phyloP scores from a whole-genome alignment of 768 basidiomycete genomes.

The Mycena indigotica region DNA sequence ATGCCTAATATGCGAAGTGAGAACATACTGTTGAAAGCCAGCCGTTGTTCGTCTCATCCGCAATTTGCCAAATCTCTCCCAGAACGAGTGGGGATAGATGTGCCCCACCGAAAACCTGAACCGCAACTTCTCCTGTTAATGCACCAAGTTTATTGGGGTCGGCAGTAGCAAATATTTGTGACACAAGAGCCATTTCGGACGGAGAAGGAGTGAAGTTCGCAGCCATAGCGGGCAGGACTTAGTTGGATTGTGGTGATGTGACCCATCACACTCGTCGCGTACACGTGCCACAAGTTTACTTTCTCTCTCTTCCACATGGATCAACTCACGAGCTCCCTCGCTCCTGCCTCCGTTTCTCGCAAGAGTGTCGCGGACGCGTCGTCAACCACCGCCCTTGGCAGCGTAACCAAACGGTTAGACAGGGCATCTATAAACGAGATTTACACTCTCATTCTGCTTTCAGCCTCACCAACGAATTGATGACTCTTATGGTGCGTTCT shows the following conservation, averaged over 20 bases:
- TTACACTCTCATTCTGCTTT: slow-evolving; percentile 8
- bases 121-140: slow-evolving; percentile 88
- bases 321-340: slow-evolving; percentile 67
- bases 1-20: neutral
- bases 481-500: slow-evolving; percentile 79
- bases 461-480: slow-evolving; percentile 81
- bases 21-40: slow-evolving; percentile 58
- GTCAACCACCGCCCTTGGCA: slow-evolving; percentile 65
- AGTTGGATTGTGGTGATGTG: too few relatives aligned
- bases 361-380: slow-evolving; percentile 59
- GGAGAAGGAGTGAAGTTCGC: slow-evolving; percentile 44
- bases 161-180: slow-evolving; percentile 69
- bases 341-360: slow-evolving; percentile 54
- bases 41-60: slow-evolving; percentile 93
- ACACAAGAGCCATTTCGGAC: slow-evolving; percentile 61
- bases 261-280: too few relatives aligned
- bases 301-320: too few relatives aligned
- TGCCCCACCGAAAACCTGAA: slow-evolving; percentile 82
- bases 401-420: slow-evolving; percentile 79
- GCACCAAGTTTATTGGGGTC: slow-evolving; percentile 83
- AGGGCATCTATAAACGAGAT: too few relatives aligned
- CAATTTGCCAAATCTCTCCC: slow-evolving; percentile 91
- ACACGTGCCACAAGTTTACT: too few relatives aligned
- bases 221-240: too few relatives aligned
- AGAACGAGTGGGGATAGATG: slow-evolving; percentile 76